Conservation (phyloP, 73 alveolate species). For the Paramecium primaurelia region DNA sequence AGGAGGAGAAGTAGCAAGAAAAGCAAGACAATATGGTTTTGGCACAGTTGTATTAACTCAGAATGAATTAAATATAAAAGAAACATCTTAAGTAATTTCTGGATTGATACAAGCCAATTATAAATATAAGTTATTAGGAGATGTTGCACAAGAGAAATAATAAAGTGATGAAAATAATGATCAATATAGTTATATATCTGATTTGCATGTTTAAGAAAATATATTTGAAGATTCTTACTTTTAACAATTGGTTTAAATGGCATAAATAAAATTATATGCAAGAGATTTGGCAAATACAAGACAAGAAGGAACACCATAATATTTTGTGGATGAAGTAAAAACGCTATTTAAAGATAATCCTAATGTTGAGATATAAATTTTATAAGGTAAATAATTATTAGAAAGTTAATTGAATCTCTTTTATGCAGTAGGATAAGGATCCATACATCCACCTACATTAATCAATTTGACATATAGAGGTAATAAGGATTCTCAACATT, state of each 20-base stretch:
- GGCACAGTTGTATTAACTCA: not conserved
- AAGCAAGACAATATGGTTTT: not conserved
- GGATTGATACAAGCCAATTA: conserved; percentile 38
- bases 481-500: conserved; percentile 60
- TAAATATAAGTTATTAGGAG: not conserved
- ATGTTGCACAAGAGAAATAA: not conserved
- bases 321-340: conserved; percentile 66
- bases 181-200: not conserved
- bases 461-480: conserved; percentile 74
- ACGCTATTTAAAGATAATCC: conserved; percentile 61
- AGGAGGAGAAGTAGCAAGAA: not conserved
- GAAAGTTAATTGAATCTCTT: conserved; percentile 69
- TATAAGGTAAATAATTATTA: conserved; percentile 75
- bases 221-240: conserved; percentile 14
- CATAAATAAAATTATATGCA: conserved; percentile 70
- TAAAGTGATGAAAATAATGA: conserved; percentile 16
- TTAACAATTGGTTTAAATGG: conserved; percentile 40
- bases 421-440: conserved; percentile 87
- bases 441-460: conserved; percentile 74
- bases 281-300: conserved; percentile 80
- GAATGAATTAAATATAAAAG: not conserved
- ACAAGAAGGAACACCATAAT: conserved; percentile 82
- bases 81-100: conserved; percentile 15
- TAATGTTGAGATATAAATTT: conserved; percentile 59
- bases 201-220: conserved; percentile 7